Base-by-base conservation (phyloP, 2,329 filamentous ascomycete genomes). In the Talaromyces marneffei region DNA sequence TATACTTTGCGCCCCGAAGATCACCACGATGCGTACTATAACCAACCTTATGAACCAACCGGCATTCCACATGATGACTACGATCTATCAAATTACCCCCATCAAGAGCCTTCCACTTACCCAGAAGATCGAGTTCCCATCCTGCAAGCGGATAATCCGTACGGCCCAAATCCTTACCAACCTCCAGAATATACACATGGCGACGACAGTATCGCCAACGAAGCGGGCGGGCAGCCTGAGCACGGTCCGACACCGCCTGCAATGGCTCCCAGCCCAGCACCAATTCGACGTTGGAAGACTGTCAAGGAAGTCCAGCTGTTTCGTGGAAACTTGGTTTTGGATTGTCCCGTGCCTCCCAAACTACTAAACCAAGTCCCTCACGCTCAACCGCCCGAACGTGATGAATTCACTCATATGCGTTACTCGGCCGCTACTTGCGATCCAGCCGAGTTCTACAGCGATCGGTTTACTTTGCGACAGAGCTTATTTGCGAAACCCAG, bases 301-400 rank as follows among this genome's bases (percentile, higher is more conserved):
- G 93, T 99, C 54, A 99, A 97, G 78, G 91, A 97, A 79, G 93
- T 99, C n/a, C 87, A 95, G 69, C 78, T 99, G 58, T 99, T 96
- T 81, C 89, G 95, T 67, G 94, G 94, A 65, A 99, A 99, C 77
- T 84, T 99, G 69, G 92, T 99, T 39, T 86, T 99, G 3, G 94
- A 99, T 75, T 99, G 94, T 72, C 94, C 94, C 0, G 91, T 99
- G 62, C 93, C 94, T 0, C 93, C 94, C 0, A 86, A 88, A 69
- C 80, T 99, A 46, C 80, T 99, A 48, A 92, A 89, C 71, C 91
- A 96, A 72, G 85, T 97, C 25, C 89, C 90, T 46, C 92, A 97
- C 74, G 91, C 90, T 33, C 79, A 85, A 68, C 82, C 86, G 53
- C 85, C 85, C 48, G 91, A 96, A 76, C 90, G 93, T 74, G 92